A percentile compares a stretch with the other conserved stretches of the same genome.
These are phyloP conservation scores for Penicillium bovifimosum DNA, from an alignment of 495 filamentous ascomycete genomes.

Conservation along the genomic window DNA sequence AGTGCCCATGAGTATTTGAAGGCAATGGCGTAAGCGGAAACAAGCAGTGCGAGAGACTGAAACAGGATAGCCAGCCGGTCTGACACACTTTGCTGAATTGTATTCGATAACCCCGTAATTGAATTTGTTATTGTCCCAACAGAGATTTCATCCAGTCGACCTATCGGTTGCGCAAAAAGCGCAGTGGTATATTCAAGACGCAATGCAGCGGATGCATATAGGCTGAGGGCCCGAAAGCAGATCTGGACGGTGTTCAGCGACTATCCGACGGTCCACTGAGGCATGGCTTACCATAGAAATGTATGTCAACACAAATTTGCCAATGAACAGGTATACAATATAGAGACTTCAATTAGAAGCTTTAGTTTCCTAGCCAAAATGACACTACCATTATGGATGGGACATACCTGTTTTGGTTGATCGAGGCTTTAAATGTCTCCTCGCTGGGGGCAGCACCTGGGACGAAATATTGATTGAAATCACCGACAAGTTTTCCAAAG, in stretches of 20 bases:
- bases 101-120: constrained; percentile 59
- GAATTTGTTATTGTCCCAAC: constrained; percentile 43
- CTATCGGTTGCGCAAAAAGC: constrained; percentile 30
- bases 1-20: constrained; percentile 46
- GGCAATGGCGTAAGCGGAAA: constrained; percentile 48
- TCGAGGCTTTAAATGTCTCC: constrained; percentile 22
- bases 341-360: constrained; percentile 13
- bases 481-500: constrained; percentile 38
- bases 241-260: constrained; percentile 28
- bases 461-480: constrained; percentile 30
- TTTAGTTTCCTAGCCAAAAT: no score
- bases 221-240: constrained; percentile 47
- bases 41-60: constrained; percentile 42
- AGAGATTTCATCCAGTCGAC: constrained; percentile 27
- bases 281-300: constrained; percentile 24
- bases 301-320: constrained; percentile 29
- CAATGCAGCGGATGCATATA: constrained; percentile 25
- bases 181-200: constrained; percentile 29
- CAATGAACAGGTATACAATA: constrained; percentile 40
- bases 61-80: constrained; percentile 49
- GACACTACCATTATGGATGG: not conserved
- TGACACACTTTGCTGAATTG: constrained; percentile 61
- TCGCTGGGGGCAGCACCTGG: constrained; percentile 19
- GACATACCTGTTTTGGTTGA: constrained; percentile 25
- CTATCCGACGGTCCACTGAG: no score